Base-by-base conservation (phyloP, 805 yeast genomes). In the Wickerhamomyces chaumierensis region DNA sequence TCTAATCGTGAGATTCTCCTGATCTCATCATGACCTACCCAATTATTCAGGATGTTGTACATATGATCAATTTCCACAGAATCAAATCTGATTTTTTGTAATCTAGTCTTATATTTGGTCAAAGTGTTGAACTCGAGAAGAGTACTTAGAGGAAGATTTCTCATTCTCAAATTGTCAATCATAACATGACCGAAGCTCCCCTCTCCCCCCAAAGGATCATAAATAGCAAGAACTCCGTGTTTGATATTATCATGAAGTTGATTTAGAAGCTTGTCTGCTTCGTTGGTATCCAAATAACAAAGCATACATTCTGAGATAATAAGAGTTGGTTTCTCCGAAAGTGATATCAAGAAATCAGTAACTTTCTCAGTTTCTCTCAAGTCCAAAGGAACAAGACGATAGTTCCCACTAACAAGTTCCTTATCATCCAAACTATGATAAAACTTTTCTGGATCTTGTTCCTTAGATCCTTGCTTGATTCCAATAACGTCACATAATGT, bases 121-220 rank as follows among this genome's bases (percentile, higher is more conserved):
- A 62, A 47, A 44, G 73, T 42, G 64, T 70, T 48, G 59, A 48
- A 55, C 42, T 55, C 38, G 58, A 60, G 42, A 42, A 63, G 34
- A 15, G 67, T 59, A 3, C 66, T 66, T 60, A 64, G 53, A 31
- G 66, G 53, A 39, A 72, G 57, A 18, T 70, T 64, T 25, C 80
- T 56, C 18, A 59, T 62, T 36, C 54, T 49, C 38, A 75, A 53
- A 47, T 75, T 75, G 17, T 61, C 61, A 21, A 67, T 62, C 82
- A 75, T 75, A 14, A 75, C 68, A 1, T 48, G 44, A 1, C 81
- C 81, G 54, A 75, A 75, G 4, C 64, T 53, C 38, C 66, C 73
- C 12, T 56, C 53, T 7, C 77, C 68, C 0, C 78, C 75, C 55
- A 75, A 71, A 4, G 82, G 82, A 44, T 75, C 82, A 53, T 75